A percentile compares a stretch with the other conserved stretches of the same genome.
These are phyloP conservation scores for Austroboletus rostrupii DNA, from an alignment of 1,284 basidiomycete genomes.

Conservation along the genomic window DNA sequence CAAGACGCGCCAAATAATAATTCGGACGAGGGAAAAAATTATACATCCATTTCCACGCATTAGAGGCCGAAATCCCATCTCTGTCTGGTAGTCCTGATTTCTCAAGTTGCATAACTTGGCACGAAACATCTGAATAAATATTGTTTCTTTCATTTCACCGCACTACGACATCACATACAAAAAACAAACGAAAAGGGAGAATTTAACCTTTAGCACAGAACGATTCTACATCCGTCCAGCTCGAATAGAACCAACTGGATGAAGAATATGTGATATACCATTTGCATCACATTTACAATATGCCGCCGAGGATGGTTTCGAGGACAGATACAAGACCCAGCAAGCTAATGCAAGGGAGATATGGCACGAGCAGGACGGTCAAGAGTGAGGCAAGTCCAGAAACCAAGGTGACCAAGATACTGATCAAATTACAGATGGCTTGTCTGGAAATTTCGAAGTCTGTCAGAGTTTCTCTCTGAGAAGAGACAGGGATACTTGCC, in stretches of 20 bases:
- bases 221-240: neutral
- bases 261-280: neutral
- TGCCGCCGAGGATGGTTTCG: slow-evolving; percentile 2
- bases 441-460: neutral
- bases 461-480: slow-evolving; percentile 1
- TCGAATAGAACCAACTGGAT: neutral
- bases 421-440: slow-evolving; percentile 6
- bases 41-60: too few relatives aligned
- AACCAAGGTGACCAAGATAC: slow-evolving; percentile 7
- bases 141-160: neutral
- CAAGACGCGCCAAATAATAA: too few relatives aligned
- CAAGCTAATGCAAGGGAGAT: slow-evolving; percentile 4
- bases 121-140: neutral
- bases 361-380: slow-evolving; percentile 5
- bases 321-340: slow-evolving; percentile 10
- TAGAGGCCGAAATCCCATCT: too few relatives aligned
- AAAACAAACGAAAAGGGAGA: neutral
- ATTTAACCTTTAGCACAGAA: neutral
- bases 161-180: neutral
- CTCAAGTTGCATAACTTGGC: neutral
- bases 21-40: too few relatives aligned
- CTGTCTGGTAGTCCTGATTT: too few relatives aligned
- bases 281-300: slow-evolving; percentile 2
- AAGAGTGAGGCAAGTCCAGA: neutral
- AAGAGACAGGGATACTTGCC: neutral